Percentiles rank a stretch among this genome's conserved stretches.
phyloP scores from a whole-genome alignment of 805 yeast species.

The Kodamaea laetipori region DNA sequence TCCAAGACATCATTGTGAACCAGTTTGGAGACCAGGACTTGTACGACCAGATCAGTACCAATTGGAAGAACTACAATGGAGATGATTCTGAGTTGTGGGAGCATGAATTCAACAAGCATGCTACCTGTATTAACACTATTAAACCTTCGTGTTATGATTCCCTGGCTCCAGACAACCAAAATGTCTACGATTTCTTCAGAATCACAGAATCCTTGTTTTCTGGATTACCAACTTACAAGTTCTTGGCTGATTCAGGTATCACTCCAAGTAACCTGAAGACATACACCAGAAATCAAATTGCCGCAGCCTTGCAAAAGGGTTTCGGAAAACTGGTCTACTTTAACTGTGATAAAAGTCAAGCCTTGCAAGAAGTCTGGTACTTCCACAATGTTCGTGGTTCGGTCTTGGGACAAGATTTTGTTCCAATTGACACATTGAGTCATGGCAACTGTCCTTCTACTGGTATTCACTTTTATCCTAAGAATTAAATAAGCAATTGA shows the following conservation, averaged over 20 bases:
- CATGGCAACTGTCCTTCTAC: slow-evolving; percentile 10
- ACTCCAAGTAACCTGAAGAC: slow-evolving; percentile 60
- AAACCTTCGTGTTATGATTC: slow-evolving; percentile 65
- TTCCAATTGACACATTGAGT: slow-evolving; percentile 9
- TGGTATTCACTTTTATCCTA: slow-evolving; percentile 11
- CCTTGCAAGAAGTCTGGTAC: slow-evolving; percentile 26
- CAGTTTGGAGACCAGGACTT: slow-evolving; percentile 51
- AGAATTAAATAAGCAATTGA: slow-evolving; percentile 7
- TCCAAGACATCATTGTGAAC: slow-evolving; percentile 29
- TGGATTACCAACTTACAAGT: slow-evolving; percentile 63
- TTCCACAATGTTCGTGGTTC: slow-evolving; percentile 23
- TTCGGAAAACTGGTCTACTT: slow-evolving; percentile 57
- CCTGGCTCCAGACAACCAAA: slow-evolving; percentile 33
- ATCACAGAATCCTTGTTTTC: slow-evolving; percentile 59
- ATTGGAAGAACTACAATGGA: slow-evolving; percentile 76
- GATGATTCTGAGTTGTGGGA: slow-evolving; percentile 68
- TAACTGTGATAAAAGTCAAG: slow-evolving; percentile 55
- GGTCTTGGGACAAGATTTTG: slow-evolving; percentile 12
- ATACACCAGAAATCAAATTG: slow-evolving; percentile 57
- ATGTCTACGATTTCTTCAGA: slow-evolving; percentile 69
- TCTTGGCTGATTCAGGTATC: slow-evolving; percentile 66
- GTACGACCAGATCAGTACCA: slow-evolving; percentile 52
- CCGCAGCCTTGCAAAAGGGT: slow-evolving; percentile 50
- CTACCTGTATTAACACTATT: slow-evolving; percentile 83
- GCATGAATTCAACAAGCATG: slow-evolving; percentile 93